Evolutionary conservation across 169 alveolate species (phyloP).

Genomic region (Neospora caninum): DNA sequence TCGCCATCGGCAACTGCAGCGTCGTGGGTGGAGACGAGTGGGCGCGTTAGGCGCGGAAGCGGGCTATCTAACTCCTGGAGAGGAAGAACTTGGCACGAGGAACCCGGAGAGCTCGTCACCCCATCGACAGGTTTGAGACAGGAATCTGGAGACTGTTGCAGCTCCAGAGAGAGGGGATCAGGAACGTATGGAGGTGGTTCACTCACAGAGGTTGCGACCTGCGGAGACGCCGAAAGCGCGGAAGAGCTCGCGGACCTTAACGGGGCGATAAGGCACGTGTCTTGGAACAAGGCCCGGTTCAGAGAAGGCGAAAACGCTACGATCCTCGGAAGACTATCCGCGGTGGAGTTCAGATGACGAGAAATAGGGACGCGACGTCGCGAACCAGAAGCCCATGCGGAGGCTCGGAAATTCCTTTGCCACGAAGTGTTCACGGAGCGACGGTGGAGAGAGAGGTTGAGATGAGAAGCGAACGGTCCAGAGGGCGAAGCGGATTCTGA

Average conservation of each 20-base stretch:
- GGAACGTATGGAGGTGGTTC: background rate
- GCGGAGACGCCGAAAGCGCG: background rate
- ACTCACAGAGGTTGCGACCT: background rate
- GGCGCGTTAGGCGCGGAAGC: background rate
- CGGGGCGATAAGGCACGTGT: background rate
- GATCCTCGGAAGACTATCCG: background rate
- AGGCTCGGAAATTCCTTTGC: background rate
- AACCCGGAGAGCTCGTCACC: background rate
- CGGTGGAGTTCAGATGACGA: background rate
- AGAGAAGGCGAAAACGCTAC: slow-evolving; percentile 44
- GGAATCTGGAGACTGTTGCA: background rate
- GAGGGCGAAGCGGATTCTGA: background rate
- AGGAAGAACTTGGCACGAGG: background rate
- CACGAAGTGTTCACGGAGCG: background rate
- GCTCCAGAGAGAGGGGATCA: background rate
- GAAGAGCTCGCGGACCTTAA: background rate
- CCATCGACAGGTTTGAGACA: background rate
- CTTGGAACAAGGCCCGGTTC: background rate
- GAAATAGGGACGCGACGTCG: background rate
- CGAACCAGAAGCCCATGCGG: background rate
- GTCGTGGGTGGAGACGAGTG: background rate
- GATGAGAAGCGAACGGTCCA: slow-evolving; percentile 14
- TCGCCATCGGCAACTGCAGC: background rate
- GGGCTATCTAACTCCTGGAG: background rate
- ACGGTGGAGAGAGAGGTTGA: slow-evolving; percentile 46